These are phyloP conservation scores for Stenocarpella maydis DNA, from an alignment of 2,329 filamentous ascomycete genomes.

Conservation along the genomic window DNA sequence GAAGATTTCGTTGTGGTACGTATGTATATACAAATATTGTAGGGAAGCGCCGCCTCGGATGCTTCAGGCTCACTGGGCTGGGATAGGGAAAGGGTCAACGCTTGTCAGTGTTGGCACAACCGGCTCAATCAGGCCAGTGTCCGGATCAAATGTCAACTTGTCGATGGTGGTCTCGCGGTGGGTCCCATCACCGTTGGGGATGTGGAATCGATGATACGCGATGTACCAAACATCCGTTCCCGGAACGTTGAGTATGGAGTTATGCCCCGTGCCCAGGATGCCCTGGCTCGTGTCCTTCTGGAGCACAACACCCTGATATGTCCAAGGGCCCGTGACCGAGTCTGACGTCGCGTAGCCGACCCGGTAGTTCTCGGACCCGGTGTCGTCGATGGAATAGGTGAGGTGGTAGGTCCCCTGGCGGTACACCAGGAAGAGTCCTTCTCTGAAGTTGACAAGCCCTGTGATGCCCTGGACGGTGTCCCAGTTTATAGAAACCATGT, in stretches of 20 bases:
- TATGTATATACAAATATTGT: too few relatives aligned
- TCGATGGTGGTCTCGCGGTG: conserved; percentile 55
- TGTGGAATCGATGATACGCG: conserved; percentile 56
- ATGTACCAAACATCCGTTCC: conserved; percentile 60
- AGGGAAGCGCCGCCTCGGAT: too few relatives aligned
- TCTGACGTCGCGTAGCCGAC: conserved; percentile 55
- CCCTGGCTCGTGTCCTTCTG: conserved; percentile 51
- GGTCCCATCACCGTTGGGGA: conserved; percentile 54
- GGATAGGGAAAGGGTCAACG: conserved; percentile 36
- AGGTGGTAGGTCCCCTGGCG: conserved; percentile 55
- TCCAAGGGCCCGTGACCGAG: conserved; percentile 51
- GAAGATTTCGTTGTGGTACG: too few relatives aligned
- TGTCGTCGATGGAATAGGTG: conserved; percentile 59
- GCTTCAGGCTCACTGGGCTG: not conserved
- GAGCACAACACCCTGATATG: conserved; percentile 54
- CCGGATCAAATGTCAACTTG: conserved; percentile 46
- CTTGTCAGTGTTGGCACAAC: conserved; percentile 49
- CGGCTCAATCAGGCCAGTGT: conserved; percentile 48
- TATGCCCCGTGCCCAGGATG: conserved; percentile 56
- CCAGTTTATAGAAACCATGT: conserved; percentile 55
- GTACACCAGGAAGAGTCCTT: conserved; percentile 53
- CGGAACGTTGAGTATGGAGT: conserved; percentile 55
- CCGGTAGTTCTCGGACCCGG: conserved; percentile 54
- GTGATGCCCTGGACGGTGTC: conserved; percentile 44
- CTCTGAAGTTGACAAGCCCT: conserved; percentile 54